Conservation (phyloP, 2,329 filamentous ascomycete genomes). For the Periconia sp. region DNA sequence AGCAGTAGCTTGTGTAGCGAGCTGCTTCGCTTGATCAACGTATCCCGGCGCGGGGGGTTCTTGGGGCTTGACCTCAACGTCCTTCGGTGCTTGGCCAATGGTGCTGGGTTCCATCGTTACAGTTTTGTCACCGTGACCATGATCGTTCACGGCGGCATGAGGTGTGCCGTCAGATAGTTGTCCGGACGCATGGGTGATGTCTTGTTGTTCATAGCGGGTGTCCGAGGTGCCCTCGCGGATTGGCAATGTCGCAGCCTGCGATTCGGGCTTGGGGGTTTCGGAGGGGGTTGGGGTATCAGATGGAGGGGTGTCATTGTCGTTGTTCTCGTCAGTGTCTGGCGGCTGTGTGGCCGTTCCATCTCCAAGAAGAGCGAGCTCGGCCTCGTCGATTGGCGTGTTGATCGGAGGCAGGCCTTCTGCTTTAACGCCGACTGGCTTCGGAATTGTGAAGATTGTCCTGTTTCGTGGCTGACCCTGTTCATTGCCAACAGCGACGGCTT, state of each 20-base stretch:
- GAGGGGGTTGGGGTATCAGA: conserved; percentile 26
- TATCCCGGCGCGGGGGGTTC: conserved; percentile 43
- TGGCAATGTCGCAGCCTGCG: conserved; percentile 23
- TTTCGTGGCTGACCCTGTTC: conserved; percentile 50
- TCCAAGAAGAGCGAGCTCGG: conserved; percentile 34
- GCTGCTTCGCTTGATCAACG: conserved; percentile 52
- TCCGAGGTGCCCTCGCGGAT: conserved; percentile 50
- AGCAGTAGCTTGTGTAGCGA: conserved; percentile 36
- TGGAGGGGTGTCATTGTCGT: conserved; percentile 24
- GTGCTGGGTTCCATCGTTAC: conserved; percentile 56
- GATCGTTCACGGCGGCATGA: conserved; percentile 43
- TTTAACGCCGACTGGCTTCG: conserved; percentile 35
- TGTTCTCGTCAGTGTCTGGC: conserved; percentile 22
- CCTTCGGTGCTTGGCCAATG: conserved; percentile 57
- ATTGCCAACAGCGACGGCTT: conserved; percentile 53
- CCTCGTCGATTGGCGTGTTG: conserved; percentile 36
- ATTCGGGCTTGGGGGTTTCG: conserved; percentile 13
- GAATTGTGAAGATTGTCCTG: conserved; percentile 48
- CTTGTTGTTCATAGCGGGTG: conserved; percentile 50
- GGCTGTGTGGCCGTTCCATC: conserved; percentile 48
- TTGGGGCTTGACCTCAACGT: conserved; percentile 46
- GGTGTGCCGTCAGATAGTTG: conserved; percentile 52
- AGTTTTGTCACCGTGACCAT: conserved; percentile 53
- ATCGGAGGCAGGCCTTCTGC: conserved; percentile 28
- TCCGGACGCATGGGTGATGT: conserved; percentile 51